Evolutionary conservation across 768 basidiomycete genomes (phyloP), one percentile per base, ranked within the genome.

Genomic region (Boletellus sp.): DNA sequence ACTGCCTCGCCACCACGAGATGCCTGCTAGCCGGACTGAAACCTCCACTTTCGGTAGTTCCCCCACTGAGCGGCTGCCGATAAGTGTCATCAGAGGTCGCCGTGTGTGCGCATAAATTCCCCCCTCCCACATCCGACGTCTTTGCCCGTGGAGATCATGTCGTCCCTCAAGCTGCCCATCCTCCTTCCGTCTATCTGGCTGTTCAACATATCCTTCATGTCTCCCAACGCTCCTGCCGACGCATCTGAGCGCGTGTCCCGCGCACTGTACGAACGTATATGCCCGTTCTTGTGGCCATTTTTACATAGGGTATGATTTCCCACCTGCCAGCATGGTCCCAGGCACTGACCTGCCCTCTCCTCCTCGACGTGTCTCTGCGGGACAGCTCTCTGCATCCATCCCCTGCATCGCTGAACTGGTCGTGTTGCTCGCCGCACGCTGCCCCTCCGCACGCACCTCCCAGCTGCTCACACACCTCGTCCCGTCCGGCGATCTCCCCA

Each of bases 331-430:
- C n/a, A 19, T 13, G 17, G n/a, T 17, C 13, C 10, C 6, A 20
- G n/a, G 34, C 26, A 17, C 47, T 64, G 19, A 61, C 13, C 20
- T 23, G 23, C 23, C 10, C n/a, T 19, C n/a, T 16, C 7, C n/a
- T 6, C 5, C 26, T 26, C 26, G 26, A 26, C 28, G 28, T n/a
- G n/a, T n/a, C n/a, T n/a, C n/a, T n/a, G n/a, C 1, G 8, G 28
- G 11, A 24, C 44, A 65, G 64, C 28, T 63, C 16, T 58, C 66
- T 6, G 64, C 55, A 1, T 68, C 64, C 28, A 53, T 66, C 15
- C 64, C 64, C 4, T 68, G 66, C 41, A 26, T 66, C 17, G 64
- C 66, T 17, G 66, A 68, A 38, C 34, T 53, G 19, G 52, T 20
- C 15, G 64, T 66, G 19, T 8, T 55, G 5, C 50, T 66, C 10